Percentiles rank a stretch among this genome's conserved stretches.
Conservation (phyloP, 176 grass and related monocot species). For the Triticum monococcum region DNA sequence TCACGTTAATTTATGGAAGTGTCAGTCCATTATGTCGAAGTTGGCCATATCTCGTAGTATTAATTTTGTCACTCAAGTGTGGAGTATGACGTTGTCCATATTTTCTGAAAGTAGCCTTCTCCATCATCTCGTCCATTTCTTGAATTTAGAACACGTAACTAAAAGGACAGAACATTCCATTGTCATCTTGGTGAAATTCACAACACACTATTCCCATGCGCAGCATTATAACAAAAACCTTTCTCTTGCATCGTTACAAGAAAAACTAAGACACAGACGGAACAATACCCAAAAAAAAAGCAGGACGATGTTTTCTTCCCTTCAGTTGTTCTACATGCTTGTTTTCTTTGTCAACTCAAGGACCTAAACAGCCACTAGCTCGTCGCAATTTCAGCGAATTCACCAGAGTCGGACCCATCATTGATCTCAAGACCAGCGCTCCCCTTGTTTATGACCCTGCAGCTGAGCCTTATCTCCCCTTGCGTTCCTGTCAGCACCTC, state of each 20-base stretch:
- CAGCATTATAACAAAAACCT: not conserved
- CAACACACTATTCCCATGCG: not conserved
- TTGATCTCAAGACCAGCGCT: conserved; percentile 17
- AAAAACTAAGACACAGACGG: not conserved
- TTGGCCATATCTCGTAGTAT: not conserved
- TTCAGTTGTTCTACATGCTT: not conserved
- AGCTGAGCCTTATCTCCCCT: conserved; percentile 69
- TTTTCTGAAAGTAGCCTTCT: not conserved
- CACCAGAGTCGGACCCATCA: not conserved
- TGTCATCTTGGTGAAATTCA: not conserved
- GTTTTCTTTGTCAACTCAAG: not conserved
- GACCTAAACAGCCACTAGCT: not conserved
- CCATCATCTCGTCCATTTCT: not conserved
- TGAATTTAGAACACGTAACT: not conserved
- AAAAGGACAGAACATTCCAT: not conserved
- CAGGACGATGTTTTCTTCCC: not conserved
- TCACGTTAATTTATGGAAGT: not conserved
- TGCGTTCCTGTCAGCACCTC: conserved; percentile 64
- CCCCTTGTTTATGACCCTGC: conserved; percentile 63
- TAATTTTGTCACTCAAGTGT: not conserved
- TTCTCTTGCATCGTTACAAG: not conserved
- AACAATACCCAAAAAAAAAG: not conserved
- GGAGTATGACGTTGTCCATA: not conserved
- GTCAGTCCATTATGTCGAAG: not conserved
- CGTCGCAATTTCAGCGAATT: not conserved